phyloP scores from a whole-genome alignment of 371 early-diverging fungal genomes.

The Apophysomyces ossiformis region DNA sequence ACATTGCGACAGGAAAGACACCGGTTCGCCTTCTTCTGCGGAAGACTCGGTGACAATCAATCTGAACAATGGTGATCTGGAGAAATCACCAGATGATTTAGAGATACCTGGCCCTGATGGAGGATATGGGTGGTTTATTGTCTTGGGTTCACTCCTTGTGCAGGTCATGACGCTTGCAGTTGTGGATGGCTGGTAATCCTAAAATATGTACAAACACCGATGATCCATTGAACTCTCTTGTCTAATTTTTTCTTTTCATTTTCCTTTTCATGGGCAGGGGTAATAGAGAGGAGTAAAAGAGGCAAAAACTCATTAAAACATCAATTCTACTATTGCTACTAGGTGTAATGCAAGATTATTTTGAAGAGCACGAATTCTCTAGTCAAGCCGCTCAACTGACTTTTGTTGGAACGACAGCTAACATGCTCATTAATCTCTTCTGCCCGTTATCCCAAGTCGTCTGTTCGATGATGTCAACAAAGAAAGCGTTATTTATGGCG shows the following conservation, averaged over 20 bases:
- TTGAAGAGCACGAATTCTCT: conserved; percentile 3
- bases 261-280: neutral
- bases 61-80: neutral
- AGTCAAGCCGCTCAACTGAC: conserved; percentile 15
- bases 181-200: conserved; percentile 28
- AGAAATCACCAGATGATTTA: neutral
- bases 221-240: neutral
- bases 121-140: conserved; percentile 60
- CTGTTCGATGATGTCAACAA: neutral
- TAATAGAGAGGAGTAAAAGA: neutral
- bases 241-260: neutral
- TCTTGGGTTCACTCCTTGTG: conserved; percentile 55
- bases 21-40: neutral
- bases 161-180: conserved; percentile 56
- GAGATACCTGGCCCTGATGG: conserved; percentile 32
- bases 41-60: neutral
- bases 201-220: neutral
- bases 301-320: neutral
- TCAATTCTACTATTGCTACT: neutral
- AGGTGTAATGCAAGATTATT: conserved; percentile 20
- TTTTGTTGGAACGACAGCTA: conserved; percentile 27
- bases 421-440: conserved; percentile 18
- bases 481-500: neutral
- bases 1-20: neutral
- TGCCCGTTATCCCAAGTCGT: conserved; percentile 20